These are phyloP conservation scores for Alternaria tenuissima DNA, from an alignment of 2,329 filamentous ascomycete species.

Conservation along the genomic window DNA sequence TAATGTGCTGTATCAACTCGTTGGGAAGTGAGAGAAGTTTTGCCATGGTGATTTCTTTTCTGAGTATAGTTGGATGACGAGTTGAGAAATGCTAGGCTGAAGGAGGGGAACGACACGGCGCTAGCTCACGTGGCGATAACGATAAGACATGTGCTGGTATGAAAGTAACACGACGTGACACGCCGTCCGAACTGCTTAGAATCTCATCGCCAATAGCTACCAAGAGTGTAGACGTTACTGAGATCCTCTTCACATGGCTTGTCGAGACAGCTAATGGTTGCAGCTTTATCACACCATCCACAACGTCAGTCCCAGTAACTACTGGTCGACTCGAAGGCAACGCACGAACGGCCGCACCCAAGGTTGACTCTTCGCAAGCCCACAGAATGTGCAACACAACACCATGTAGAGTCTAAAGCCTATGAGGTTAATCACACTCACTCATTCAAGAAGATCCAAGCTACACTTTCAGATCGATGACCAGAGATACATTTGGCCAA, in stretches of 20 bases:
- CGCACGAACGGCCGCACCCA: neutral
- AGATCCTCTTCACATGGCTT: neutral
- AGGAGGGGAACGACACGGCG: neutral
- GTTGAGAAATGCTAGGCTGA: neutral
- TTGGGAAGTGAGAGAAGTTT: slow-evolving; percentile 20
- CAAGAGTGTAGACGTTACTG: neutral
- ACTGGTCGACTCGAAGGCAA: neutral
- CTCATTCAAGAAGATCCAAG: no score
- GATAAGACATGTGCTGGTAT: neutral
- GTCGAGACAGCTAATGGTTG: neutral
- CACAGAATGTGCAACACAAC: neutral
- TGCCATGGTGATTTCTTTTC: neutral
- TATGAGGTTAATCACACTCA: no score
- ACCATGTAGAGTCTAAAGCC: no score
- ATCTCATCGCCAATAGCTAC: neutral
- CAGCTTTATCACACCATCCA: neutral
- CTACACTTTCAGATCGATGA: neutral
- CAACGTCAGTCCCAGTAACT: neutral
- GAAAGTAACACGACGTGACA: neutral
- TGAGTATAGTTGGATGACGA: neutral
- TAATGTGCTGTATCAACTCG: slow-evolving; percentile 33
- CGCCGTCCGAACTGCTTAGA: neutral
- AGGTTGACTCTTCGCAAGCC: neutral
- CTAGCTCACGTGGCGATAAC: slow-evolving; percentile 8
- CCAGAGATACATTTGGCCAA: neutral